These are phyloP conservation scores for Pisolithus thermaeus DNA, from an alignment of 1,284 basidiomycete genomes.

Conservation along the genomic window DNA sequence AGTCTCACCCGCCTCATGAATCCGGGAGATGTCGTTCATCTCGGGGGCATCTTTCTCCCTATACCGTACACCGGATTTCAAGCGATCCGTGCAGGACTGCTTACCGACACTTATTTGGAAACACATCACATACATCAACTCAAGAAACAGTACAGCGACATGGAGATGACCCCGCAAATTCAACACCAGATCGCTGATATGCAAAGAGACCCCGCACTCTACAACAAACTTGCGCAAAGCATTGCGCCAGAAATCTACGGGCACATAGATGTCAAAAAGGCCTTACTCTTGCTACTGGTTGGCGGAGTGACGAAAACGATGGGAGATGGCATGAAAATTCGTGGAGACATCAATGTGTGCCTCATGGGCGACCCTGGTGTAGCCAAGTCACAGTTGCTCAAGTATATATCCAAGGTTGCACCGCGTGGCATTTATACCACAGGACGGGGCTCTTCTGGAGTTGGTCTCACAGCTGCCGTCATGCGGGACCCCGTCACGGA, in stretches of 20 bases:
- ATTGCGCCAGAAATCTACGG: slow-evolving; percentile 99
- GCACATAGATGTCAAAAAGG: slow-evolving; percentile 97
- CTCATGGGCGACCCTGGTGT: slow-evolving; percentile 99
- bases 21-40: slow-evolving; percentile 92
- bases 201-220: slow-evolving; percentile 73
- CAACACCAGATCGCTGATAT: slow-evolving; percentile 67
- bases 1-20: slow-evolving; percentile 87
- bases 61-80: slow-evolving; percentile 87
- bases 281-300: slow-evolving; percentile 88
- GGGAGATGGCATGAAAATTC: slow-evolving; percentile 97
- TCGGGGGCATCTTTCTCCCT: slow-evolving; percentile 88
- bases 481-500: slow-evolving; percentile 99
- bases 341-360: slow-evolving; percentile 97
- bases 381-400: slow-evolving; percentile 96
- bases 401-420: slow-evolving; percentile 98
- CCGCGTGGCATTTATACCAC: slow-evolving; percentile 98
- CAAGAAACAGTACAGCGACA: slow-evolving; percentile 95
- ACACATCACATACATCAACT: slow-evolving; percentile 88
- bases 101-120: slow-evolving; percentile 98
- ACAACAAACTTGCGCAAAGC: slow-evolving; percentile 77
- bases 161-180: slow-evolving; percentile 90
- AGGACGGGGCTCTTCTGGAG: slow-evolving; percentile 95
- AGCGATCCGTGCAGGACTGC: slow-evolving; percentile 87
- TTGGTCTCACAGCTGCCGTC: slow-evolving; percentile 97
- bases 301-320: slow-evolving; percentile 95